Evolutionary conservation across 2,329 filamentous ascomycete species (phyloP).

Genomic region (Setomelanomma holmii): DNA sequence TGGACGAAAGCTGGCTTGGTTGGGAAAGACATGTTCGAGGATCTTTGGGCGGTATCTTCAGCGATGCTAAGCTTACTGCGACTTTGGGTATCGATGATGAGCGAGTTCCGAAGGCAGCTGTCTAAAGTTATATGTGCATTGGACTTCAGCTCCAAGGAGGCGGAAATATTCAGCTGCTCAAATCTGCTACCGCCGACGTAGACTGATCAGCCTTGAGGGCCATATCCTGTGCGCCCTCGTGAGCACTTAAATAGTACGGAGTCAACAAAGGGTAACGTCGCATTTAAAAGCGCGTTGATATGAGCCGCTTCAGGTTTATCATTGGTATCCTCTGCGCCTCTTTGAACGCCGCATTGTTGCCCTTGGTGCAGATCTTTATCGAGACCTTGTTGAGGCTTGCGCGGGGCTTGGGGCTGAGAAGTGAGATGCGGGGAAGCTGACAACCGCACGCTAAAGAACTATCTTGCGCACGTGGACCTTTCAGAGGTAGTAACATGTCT

Average conservation of each 20-base stretch:
- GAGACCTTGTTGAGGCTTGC: neutral
- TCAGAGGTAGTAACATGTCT: too few relatives aligned
- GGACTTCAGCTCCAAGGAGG: neutral
- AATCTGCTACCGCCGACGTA: conserved; percentile 6
- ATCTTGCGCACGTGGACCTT: too few relatives aligned
- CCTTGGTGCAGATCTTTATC: neutral
- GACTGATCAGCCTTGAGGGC: too few relatives aligned
- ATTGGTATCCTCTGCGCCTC: neutral
- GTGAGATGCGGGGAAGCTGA: neutral
- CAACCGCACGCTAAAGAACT: too few relatives aligned
- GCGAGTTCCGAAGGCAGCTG: too few relatives aligned
- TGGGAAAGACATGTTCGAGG: conserved; percentile 11
- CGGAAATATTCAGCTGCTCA: too few relatives aligned
- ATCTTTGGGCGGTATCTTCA: too few relatives aligned
- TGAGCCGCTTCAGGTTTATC: too few relatives aligned
- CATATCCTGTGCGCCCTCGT: too few relatives aligned
- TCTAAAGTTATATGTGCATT: neutral
- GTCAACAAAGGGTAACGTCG: neutral
- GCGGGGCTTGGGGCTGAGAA: neutral
- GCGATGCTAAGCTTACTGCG: too few relatives aligned
- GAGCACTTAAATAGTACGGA: neutral
- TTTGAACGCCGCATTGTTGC: neutral
- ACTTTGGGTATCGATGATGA: too few relatives aligned
- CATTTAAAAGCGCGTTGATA: too few relatives aligned
- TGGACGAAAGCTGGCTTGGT: conserved; percentile 19